Evolutionary conservation across 345 rosid genomes (phyloP), one percentile per base, ranked within the genome.

Genomic region (Eucalyptus globulus): DNA sequence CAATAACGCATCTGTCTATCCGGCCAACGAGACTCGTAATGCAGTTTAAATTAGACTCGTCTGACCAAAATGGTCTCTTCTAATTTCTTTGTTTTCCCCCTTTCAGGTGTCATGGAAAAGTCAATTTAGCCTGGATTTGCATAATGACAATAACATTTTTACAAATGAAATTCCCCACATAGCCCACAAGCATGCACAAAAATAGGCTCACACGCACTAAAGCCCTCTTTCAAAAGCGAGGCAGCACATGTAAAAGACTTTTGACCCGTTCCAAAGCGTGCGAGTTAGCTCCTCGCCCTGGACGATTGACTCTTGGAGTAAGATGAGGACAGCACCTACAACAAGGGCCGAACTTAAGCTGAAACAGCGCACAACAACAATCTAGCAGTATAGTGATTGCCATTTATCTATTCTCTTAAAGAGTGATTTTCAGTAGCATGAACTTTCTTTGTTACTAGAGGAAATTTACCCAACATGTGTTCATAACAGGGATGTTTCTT

Each of bases 291-390:
- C 92, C 96, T 95, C 90, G 94, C 93, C 92, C 97, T 91, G 43
- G 96, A 94, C 80, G 96, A 90, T 88, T 97, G 99, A 89, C 96
- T 96, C 76, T 96, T 94, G 5, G 96, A 92, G 89, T 94, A 96
- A 72, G 99, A 97, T 45, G 98, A 96, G 87, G 98, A 94, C 65
- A 95, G 92, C 89, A 96, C 97, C 99, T 97, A 92, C 91, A 94
- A 34, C 31, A 86, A 76, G 47, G 83, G 45, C 83, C 29, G 47
- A 76, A 76, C 15, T 37, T 40, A 26, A 76, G 45, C 83, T 2
- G 47, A 21, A 76, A 76, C 83, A 76, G 47, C 83, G 43, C 83
- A 40, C 27, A 21, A 76, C 83, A 37, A 76, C 29, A 76, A 76
- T 40, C 47, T 40, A 22, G 47, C 45, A 40, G 45, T 0, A 76